A percentile compares a stretch with the other conserved stretches of the same genome.
Evolutionary conservation across 768 basidiomycete genomes (phyloP).

Genomic region (Termitomyces sp.): DNA sequence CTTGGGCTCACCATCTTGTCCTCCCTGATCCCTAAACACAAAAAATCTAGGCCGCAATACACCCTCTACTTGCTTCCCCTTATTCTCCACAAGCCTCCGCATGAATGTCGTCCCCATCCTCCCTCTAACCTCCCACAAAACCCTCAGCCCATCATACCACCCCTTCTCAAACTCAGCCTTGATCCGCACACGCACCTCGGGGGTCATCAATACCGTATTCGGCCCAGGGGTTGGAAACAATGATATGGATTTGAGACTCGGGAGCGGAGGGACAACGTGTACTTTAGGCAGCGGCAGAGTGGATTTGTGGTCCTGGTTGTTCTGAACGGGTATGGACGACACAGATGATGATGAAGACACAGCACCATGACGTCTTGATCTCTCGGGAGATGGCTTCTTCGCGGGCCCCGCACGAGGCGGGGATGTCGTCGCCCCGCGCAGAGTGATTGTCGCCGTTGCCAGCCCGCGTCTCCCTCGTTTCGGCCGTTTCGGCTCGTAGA

Average conservation of each 20-base stretch:
- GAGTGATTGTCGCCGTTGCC: slow-evolving; percentile 63
- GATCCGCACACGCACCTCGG: slow-evolving; percentile 23
- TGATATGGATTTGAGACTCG: slow-evolving; percentile 46
- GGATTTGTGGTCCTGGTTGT: background rate
- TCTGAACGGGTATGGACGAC: too few relatives aligned
- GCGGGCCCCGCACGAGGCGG: slow-evolving; percentile 4
- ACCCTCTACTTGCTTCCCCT: background rate
- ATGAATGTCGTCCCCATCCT: slow-evolving; percentile 41
- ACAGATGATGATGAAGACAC: slow-evolving; percentile 10
- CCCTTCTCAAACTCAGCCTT: slow-evolving; percentile 55
- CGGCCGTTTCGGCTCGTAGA: slow-evolving; percentile 17
- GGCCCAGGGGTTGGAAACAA: slow-evolving; percentile 25
- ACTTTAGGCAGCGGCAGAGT: slow-evolving; percentile 31
- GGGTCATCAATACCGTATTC: slow-evolving; percentile 27
- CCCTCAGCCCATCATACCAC: slow-evolving; percentile 58
- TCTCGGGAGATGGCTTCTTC: slow-evolving; percentile 7
- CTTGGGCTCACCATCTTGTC: background rate
- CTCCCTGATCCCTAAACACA: slow-evolving; percentile 9
- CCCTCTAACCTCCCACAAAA: slow-evolving; percentile 45
- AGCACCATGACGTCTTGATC: background rate
- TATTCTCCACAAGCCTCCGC: background rate
- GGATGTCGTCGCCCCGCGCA: slow-evolving; percentile 33
- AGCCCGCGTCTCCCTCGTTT: slow-evolving; percentile 56
- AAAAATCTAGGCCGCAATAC: slow-evolving; percentile 5
- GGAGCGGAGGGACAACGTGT: slow-evolving; percentile 55